A percentile compares a stretch with the other conserved stretches of the same genome.
Conservation (phyloP, 192 early-diverging fungal genomes). For the Entomortierella beljakovae region DNA sequence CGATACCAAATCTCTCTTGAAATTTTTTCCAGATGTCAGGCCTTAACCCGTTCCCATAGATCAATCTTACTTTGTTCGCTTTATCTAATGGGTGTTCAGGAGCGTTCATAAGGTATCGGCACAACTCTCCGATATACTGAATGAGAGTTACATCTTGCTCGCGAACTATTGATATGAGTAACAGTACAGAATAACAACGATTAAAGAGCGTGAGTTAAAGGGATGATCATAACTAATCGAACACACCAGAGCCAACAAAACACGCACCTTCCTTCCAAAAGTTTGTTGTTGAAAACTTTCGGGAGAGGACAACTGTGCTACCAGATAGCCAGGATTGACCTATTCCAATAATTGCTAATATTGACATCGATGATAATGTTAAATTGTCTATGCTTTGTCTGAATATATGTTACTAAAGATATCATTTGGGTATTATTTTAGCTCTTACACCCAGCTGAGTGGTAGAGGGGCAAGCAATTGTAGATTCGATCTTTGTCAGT, state of each 20-base stretch:
- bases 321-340: slow-evolving; percentile 47
- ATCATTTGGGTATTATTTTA: background rate
- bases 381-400: background rate
- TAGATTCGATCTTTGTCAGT: slow-evolving; percentile 62
- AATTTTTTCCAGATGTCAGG: slow-evolving; percentile 76
- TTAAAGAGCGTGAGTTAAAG: slow-evolving; percentile 6
- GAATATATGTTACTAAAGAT: background rate
- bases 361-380: background rate
- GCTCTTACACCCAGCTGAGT: slow-evolving; percentile 67
- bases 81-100: slow-evolving; percentile 62
- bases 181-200: no score
- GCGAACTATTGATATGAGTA: slow-evolving; percentile 4
- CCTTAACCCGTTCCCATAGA: slow-evolving; percentile 77
- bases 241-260: background rate
- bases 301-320: slow-evolving; percentile 60
- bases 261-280: slow-evolving; percentile 61
- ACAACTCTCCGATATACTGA: slow-evolving; percentile 77
- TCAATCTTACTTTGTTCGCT: slow-evolving; percentile 64
- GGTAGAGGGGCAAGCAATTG: slow-evolving; percentile 68
- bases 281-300: slow-evolving; percentile 64
- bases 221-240: background rate
- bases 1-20: slow-evolving; percentile 69
- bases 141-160: slow-evolving; percentile 16
- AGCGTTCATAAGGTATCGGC: slow-evolving; percentile 69
- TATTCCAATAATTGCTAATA: slow-evolving; percentile 37